Conservation (phyloP, 805 yeast species). For the Barnettozyma sp. region DNA sequence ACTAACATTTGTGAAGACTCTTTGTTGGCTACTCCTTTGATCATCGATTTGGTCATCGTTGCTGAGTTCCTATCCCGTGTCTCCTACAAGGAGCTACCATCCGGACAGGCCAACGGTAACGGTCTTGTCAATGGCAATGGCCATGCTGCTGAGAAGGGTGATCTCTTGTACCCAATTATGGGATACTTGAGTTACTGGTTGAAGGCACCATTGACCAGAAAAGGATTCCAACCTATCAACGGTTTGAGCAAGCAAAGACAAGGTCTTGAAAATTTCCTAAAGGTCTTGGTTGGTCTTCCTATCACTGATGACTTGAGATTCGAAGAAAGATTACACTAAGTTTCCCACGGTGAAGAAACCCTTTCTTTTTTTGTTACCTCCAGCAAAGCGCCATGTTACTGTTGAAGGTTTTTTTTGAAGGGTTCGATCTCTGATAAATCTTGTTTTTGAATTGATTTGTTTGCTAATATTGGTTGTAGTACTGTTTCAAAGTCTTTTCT, state of each 20-base stretch:
- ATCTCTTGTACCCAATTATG: constrained; percentile 72
- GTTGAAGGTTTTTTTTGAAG: background rate
- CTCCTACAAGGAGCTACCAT: constrained; percentile 50
- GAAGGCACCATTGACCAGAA: constrained; percentile 91
- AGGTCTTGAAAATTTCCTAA: constrained; percentile 84
- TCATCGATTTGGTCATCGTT: constrained; percentile 84
- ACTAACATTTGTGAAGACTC: constrained; percentile 97
- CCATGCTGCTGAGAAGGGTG: constrained; percentile 23
- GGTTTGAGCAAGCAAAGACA: constrained; percentile 93
- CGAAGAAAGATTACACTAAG: constrained; percentile 66
- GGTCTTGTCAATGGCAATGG: constrained; percentile 4
- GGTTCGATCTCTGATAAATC: too few relatives aligned
- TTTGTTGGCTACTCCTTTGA: constrained; percentile 87
- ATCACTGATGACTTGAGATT: constrained; percentile 87
- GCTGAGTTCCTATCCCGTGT: constrained; percentile 88
- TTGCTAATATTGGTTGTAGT: too few relatives aligned
- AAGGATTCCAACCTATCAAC: constrained; percentile 84
- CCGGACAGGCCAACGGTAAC: constrained; percentile 19
- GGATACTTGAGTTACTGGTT: constrained; percentile 91
- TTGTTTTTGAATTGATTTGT: too few relatives aligned
- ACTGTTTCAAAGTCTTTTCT: too few relatives aligned
- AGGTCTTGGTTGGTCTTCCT: constrained; percentile 85
- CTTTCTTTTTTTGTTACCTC: constrained; percentile 7
- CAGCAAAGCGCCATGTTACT: too few relatives aligned
- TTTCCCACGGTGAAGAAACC: background rate